Evolutionary conservation across 2,329 filamentous ascomycete species (phyloP).

Genomic region (Pyricularia sp.): DNA sequence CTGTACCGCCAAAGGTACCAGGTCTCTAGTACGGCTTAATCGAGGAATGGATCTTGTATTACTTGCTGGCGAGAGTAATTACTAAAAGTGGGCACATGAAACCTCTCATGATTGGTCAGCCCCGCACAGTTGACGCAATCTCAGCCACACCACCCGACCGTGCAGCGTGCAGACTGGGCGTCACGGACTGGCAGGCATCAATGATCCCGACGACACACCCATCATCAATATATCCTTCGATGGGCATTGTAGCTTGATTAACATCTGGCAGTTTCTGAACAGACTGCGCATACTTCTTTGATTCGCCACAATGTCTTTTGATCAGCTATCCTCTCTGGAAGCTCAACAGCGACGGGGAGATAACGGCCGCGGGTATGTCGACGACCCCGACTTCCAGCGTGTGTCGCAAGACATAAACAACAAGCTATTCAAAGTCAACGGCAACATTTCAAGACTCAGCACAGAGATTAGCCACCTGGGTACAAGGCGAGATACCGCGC

Average conservation of each 20-base stretch:
- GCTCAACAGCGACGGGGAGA: constrained; percentile 39
- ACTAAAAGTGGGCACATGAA: neutral
- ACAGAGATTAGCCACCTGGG: constrained; percentile 78
- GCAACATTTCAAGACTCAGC: constrained; percentile 73
- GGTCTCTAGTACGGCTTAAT: too few relatives aligned
- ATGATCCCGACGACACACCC: neutral
- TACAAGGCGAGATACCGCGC: constrained; percentile 80
- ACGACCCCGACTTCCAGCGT: constrained; percentile 83
- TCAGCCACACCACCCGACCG: constrained; percentile 2
- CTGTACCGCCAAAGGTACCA: too few relatives aligned
- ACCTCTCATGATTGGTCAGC: neutral
- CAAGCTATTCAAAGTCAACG: constrained; percentile 78
- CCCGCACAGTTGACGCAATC: constrained; percentile 3
- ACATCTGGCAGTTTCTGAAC: neutral
- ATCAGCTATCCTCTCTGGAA: constrained; percentile 74
- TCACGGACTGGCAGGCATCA: neutral
- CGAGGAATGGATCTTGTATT: too few relatives aligned
- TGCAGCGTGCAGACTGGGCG: neutral
- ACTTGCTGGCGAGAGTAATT: neutral
- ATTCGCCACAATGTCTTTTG: constrained; percentile 63
- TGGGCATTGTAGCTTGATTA: neutral
- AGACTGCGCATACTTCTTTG: neutral
- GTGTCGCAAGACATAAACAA: constrained; percentile 75
- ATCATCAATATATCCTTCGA: neutral
- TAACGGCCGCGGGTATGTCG: constrained; percentile 55